Percentiles rank a stretch among this genome's conserved stretches.
These are phyloP conservation scores for Eleusine coracana DNA, from an alignment of 176 grass and related monocot species.

Conservation along the genomic window DNA sequence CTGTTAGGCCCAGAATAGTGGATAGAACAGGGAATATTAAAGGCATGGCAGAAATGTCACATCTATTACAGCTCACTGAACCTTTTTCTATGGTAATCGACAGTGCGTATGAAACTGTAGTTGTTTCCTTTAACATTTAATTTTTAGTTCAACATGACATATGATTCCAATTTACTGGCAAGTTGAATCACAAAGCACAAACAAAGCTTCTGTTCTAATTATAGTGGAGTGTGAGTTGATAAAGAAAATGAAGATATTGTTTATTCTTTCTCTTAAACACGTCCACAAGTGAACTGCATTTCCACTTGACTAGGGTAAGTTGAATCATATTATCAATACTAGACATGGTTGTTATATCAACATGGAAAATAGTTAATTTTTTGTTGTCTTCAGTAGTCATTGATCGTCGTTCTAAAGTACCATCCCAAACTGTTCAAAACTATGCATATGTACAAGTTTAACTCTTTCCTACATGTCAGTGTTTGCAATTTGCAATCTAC, in stretches of 20 bases:
- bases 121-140: neutral
- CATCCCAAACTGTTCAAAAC: neutral
- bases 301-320: neutral
- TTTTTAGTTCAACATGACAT: constrained; percentile 1
- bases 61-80: neutral
- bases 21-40: neutral
- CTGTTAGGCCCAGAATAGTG: neutral
- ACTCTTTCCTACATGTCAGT: neutral
- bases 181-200: neutral
- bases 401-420: neutral
- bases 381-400: neutral
- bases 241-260: neutral
- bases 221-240: neutral
- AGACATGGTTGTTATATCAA: neutral
- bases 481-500: neutral
- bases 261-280: neutral
- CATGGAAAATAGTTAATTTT: neutral
- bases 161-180: constrained; percentile 14
- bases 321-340: neutral
- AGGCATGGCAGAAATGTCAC: neutral
- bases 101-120: neutral
- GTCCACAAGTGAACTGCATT: neutral
- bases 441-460: neutral
- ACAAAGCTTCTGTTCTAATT: neutral
- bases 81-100: neutral